Percentiles rank a stretch among this genome's conserved stretches.
Evolutionary conservation across 169 alveolate genomes (phyloP).

Genomic region (Neospora caninum): DNA sequence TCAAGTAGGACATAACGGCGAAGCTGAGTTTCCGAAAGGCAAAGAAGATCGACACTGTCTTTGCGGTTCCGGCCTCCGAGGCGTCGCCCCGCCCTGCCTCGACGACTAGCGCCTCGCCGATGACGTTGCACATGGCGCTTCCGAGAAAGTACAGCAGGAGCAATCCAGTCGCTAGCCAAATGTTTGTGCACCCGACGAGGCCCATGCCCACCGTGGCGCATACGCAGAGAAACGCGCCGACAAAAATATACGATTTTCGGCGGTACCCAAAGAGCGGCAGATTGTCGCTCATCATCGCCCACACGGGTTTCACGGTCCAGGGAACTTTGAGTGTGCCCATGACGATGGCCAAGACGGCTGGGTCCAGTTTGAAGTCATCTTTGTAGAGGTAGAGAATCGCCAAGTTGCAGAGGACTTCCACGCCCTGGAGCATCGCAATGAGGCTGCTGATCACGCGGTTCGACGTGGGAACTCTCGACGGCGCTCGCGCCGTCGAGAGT

Average conservation of each 20-base stretch:
- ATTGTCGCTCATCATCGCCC: constrained; percentile 86
- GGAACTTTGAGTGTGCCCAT: constrained; percentile 85
- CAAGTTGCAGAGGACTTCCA: constrained; percentile 83
- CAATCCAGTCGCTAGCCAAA: constrained; percentile 77
- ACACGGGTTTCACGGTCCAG: constrained; percentile 84
- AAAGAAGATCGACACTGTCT: constrained; percentile 80
- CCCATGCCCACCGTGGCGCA: constrained; percentile 67
- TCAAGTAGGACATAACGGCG: constrained; percentile 83
- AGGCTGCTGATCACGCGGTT: constrained; percentile 43
- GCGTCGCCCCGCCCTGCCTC: constrained; percentile 81
- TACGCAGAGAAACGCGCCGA: constrained; percentile 82
- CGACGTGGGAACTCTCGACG: neutral
- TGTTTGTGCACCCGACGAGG: constrained; percentile 75
- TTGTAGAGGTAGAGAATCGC: constrained; percentile 86
- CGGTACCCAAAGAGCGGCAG: constrained; percentile 86
- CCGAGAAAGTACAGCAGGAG: constrained; percentile 53
- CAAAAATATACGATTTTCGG: constrained; percentile 83
- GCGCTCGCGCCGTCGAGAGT: neutral
- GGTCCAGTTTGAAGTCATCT: constrained; percentile 81
- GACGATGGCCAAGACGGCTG: constrained; percentile 81
- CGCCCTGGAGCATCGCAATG: constrained; percentile 87
- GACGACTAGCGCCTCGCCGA: constrained; percentile 91
- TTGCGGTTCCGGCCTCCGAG: constrained; percentile 72
- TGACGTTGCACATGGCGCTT: constrained; percentile 80
- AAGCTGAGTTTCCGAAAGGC: constrained; percentile 84